Percentiles rank a stretch among this genome's conserved stretches.
phyloP scores from a whole-genome alignment of 2,329 filamentous ascomycete species.

The Aspergillus arachidicola region DNA sequence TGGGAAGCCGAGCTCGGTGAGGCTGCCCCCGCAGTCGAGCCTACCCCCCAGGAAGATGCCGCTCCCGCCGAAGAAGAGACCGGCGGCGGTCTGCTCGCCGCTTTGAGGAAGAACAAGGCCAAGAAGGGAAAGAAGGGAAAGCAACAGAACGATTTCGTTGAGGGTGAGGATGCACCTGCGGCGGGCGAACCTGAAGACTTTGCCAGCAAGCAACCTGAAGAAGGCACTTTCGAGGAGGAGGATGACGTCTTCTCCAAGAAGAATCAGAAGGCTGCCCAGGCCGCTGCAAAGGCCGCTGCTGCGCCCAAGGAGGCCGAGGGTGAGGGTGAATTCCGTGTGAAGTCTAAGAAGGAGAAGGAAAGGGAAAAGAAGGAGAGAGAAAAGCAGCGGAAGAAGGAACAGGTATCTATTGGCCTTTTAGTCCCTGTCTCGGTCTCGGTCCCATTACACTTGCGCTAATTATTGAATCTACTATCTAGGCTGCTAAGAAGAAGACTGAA shows the following conservation, averaged over 20 bases:
- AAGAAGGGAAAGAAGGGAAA: conserved; percentile 92
- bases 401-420: conserved; percentile 58
- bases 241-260: conserved; percentile 85
- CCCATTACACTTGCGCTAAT: neutral
- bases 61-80: conserved; percentile 57
- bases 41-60: conserved; percentile 48
- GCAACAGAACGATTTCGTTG: conserved; percentile 70
- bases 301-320: conserved; percentile 50
- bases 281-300: conserved; percentile 43
- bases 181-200: conserved; percentile 49
- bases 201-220: conserved; percentile 71
- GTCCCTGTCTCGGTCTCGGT: neutral
- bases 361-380: conserved; percentile 97
- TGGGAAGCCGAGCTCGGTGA: conserved; percentile 95
- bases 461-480: conserved; percentile 49
- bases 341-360: conserved; percentile 98
- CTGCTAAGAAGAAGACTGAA: conserved; percentile 78
- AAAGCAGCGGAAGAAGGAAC: conserved; percentile 98
- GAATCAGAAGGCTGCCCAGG: conserved; percentile 50
- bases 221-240: conserved; percentile 79
- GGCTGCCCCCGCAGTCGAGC: conserved; percentile 53
- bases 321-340: conserved; percentile 66
- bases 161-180: conserved; percentile 63
- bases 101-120: conserved; percentile 77
- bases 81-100: conserved; percentile 73